Base-by-base conservation (phyloP, 2,329 filamentous ascomycete genomes). In the Aphanoascus verrucosus region DNA sequence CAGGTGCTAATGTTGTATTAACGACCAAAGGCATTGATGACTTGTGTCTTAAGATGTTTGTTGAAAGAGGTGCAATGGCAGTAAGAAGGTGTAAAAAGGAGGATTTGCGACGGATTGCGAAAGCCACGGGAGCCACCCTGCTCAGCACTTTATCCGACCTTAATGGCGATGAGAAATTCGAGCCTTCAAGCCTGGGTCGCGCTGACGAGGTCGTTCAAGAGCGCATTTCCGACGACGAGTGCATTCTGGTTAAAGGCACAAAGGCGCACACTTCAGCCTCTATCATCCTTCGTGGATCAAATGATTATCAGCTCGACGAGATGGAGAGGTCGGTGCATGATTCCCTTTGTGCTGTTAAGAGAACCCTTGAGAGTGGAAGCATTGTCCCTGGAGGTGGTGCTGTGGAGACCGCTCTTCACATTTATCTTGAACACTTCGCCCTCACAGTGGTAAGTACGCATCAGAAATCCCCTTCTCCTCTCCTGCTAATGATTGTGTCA, bases 21-120 rank as follows among this genome's bases (percentile, higher is more conserved):
- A 98, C 93, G 5, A 98, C 93, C 58, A 98, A 98, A 79, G 93
- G 93, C 63, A 98, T 98, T 61, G 93, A 98, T 65, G 93, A 98
- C 64, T 77, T 98, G 68, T 88, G 88, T 62, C 74, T 98, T 60
- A 98, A 98, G 79, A 79, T 87, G 58, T 96, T 98, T 67, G 77
- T 98, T 54, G 93, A 98, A 77, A 86, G 82, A 69, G 91, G 91
- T 56, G 90, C 89, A 55, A 97, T 98, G 86, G 93, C 86, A 51
- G 89, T 98, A 49, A 81, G 93, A 65, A 81, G 93, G 67, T 97
- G 91, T 74, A 98, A 97, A 79, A 98, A 98, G 80, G 93, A 98
- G 74, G 93, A 98, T 65, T 76, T 98, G 57, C 80, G 93, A 68
- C 84, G 93, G 63, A 97, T 98, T 73, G 93, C 93, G 56, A 94